Evolutionary conservation across 345 rosid species (phyloP).

Genomic region (Lepidium africanum): DNA sequence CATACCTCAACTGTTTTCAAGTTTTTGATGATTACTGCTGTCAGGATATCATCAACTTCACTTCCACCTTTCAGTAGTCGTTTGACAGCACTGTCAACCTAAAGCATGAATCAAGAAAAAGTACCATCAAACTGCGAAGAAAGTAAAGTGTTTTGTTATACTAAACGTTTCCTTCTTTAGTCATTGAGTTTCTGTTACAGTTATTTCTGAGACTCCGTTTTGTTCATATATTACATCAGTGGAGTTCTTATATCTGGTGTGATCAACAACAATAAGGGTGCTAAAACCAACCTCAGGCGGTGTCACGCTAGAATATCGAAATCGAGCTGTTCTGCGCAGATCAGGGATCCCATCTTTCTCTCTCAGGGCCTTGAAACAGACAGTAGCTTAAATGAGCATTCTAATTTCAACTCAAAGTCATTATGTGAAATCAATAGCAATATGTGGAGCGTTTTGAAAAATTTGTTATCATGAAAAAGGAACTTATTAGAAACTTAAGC

Average conservation of each 20-base stretch:
- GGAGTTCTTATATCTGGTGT: not conserved
- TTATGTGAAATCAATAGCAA: not conserved
- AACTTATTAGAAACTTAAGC: slow-evolving; percentile 28
- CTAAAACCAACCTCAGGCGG: slow-evolving; percentile 65
- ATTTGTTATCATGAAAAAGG: slow-evolving; percentile 2
- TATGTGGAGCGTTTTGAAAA: not conserved
- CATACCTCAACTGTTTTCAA: slow-evolving; percentile 72
- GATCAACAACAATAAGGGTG: not conserved
- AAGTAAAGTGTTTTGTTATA: not conserved
- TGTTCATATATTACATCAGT: not conserved
- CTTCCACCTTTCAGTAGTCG: slow-evolving; percentile 61
- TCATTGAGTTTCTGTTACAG: not conserved
- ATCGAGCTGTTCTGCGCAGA: slow-evolving; percentile 82
- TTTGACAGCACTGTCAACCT: slow-evolving; percentile 57
- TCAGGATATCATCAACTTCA: slow-evolving; percentile 61
- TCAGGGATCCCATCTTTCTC: slow-evolving; percentile 91
- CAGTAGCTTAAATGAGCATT: not conserved
- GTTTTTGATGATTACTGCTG: slow-evolving; percentile 71
- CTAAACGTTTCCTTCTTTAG: not conserved
- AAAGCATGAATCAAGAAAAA: slow-evolving; percentile 20
- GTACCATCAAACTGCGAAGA: slow-evolving; percentile 15
- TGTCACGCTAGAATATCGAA: slow-evolving; percentile 66
- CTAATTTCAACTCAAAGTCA: not conserved
- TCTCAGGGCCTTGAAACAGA: slow-evolving; percentile 51
- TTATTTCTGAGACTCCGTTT: not conserved